phyloP scores from a whole-genome alignment of 345 rosid species.

The Camelina sativa region DNA sequence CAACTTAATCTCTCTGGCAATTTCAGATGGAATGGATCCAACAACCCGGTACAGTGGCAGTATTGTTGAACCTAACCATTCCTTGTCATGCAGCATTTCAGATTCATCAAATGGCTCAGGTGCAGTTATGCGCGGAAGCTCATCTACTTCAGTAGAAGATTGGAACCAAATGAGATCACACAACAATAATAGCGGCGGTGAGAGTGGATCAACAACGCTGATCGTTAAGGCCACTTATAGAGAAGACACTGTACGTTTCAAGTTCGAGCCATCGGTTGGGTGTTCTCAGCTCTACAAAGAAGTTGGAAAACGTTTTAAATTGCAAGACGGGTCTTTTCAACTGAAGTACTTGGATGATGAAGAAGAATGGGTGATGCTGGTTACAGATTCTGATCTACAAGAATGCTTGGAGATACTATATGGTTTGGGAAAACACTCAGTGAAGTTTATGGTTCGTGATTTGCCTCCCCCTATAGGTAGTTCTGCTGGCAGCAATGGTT shows the following conservation, averaged over 20 bases:
- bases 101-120: conserved; percentile 72
- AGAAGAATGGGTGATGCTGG: conserved; percentile 90
- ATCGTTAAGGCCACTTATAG: conserved; percentile 78
- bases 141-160: conserved; percentile 68
- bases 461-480: conserved; percentile 59
- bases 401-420: conserved; percentile 84
- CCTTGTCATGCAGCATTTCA: conserved; percentile 62
- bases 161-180: conserved; percentile 49
- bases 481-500: conserved; percentile 70
- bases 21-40: conserved; percentile 49
- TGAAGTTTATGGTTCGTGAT: conserved; percentile 78
- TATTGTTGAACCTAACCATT: conserved; percentile 53
- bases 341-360: conserved; percentile 93
- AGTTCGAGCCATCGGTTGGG: conserved; percentile 71
- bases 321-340: conserved; percentile 74
- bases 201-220: conserved; percentile 54
- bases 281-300: conserved; percentile 80
- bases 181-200: conserved; percentile 56
- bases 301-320: conserved; percentile 76
- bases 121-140: conserved; percentile 53
- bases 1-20: conserved; percentile 45
- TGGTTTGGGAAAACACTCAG: conserved; percentile 52
- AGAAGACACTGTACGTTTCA: conserved; percentile 80
- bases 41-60: conserved; percentile 51
- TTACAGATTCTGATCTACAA: conserved; percentile 75